Evolutionary conservation across 2,329 filamentous ascomycete genomes (phyloP), one percentile per base, ranked within the genome.

Genomic region (Botrytis cinerea): DNA sequence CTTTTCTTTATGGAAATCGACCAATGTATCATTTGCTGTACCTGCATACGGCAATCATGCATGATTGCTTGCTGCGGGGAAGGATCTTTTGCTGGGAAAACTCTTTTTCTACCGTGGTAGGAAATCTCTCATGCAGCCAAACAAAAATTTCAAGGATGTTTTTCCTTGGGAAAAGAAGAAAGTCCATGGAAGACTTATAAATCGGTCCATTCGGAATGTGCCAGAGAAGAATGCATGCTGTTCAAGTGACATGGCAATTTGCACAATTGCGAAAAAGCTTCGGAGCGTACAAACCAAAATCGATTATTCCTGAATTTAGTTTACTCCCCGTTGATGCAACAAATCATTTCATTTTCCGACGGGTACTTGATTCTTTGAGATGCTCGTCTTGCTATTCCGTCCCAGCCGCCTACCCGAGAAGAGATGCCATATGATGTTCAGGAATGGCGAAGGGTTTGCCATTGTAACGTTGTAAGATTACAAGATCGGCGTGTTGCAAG

Each of bases 11-110:
- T 35, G 18, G 8, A 60, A 22, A 35, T 38, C 20, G 32, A 14
- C 32, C 57, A 38, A 60, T 60, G 57, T 60, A 60, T 59, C 8
- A 60, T 60, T 60, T 60, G 57, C 35, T 60, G 57, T 35, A 60
- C 57, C 57, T 60, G 57, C 57, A 60, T 60, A 22, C 57, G 28
- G 18, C 57, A 60, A 60, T 12, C 28, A 60, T 60, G 57, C 57
- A 60, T 32, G 54, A 4, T 60, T 35, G 35, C 3, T 22, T 60
- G n/a, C 32, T 12, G 18, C 57, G 28, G 32, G 57, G 57, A 35
- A 60, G 57, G 32, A 35, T n/a, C 14, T 54, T 25, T 54, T 54
- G 18, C 57, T 35, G 57, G 57, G 57, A 60, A 35, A 20, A 32
- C 22, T 35, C 32, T 35, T 8, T 60, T 60, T 22, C 57, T 35